Evolutionary conservation across 345 rosid genomes (phyloP).

Genomic region (Brassica incana): DNA sequence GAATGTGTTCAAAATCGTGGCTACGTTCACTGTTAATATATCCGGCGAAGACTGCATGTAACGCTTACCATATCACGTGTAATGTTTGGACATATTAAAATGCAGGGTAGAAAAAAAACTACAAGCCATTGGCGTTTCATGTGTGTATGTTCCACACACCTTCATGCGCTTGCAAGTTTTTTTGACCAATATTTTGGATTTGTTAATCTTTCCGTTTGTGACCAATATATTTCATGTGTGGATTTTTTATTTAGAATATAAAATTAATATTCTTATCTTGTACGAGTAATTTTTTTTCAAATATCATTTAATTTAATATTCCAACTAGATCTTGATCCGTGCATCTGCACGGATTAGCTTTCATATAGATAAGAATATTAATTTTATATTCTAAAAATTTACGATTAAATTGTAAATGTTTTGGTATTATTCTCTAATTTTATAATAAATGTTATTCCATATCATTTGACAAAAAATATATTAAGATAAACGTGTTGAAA

Average conservation of each 20-base stretch:
- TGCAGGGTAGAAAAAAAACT: background rate
- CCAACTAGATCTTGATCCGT: too few species aligned
- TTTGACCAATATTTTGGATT: background rate
- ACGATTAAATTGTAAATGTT: too few species aligned
- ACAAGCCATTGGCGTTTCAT: background rate
- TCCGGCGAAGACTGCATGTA: conserved; percentile 7
- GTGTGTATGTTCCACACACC: background rate
- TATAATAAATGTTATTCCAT: too few species aligned
- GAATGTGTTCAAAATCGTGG: conserved; percentile 30
- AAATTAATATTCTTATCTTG: background rate
- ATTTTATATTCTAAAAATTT: too few species aligned
- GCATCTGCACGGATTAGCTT: too few species aligned
- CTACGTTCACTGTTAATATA: conserved; percentile 10
- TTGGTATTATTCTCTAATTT: too few species aligned
- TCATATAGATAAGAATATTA: too few species aligned
- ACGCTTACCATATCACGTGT: conserved; percentile 2
- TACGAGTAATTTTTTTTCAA: background rate
- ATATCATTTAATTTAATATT: background rate
- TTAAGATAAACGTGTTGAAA: too few species aligned
- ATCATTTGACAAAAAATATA: too few species aligned
- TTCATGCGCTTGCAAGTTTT: background rate
- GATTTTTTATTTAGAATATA: too few species aligned
- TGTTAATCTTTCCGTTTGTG: background rate
- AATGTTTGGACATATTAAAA: background rate
- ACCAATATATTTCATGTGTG: too few species aligned